Base-by-base conservation (phyloP, 306 rosid genomes). In the Citrullus amarus region DNA sequence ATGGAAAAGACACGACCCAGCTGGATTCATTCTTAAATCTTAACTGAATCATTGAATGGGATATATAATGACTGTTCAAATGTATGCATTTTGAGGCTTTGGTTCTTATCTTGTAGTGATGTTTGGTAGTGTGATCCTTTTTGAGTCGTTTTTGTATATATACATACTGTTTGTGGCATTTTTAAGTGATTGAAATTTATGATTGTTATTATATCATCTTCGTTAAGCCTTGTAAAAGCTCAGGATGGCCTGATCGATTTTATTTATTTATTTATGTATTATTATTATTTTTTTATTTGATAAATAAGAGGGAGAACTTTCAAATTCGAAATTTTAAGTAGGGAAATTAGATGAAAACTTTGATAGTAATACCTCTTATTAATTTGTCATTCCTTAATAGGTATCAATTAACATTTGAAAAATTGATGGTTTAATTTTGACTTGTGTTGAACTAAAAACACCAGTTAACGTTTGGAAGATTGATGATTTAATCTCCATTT, bases 1-100 rank as follows among this genome's bases (percentile, higher is more conserved):
- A 95, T 95, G 99, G 88, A 93, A 13, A 95, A 95, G 88, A 44
- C 88, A 48, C 90, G 75, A 2, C 97, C 99, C 13, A 88, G 90
- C 78, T 56, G 67, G 48, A 78, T 92, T 61, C 71, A 77, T 57
- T 77, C 67, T 28, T 77, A 61, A 77, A 39, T 77, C 67, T 28
- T 77, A 46, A 14, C 76, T 46, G 18, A 46, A 22, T 12, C 32
- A 6, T 70, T 20, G 56, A n/a, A 11, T 20, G 38, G 39, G 39
- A 1, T 44, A n/a, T 48, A 48, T 48, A 16, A 48, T 44, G 38
- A 70, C 20, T 62, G 69, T 62, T 38, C 9, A 44, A 48, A 12
- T 20, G 56, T n/a, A 20, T 22, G 38, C 51, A 70, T 70, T 70
- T 70, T 44, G 57, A 70, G 76, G 76, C 58, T 70, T 46, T 70